Evolutionary conservation across 1,284 basidiomycete species (phyloP), one percentile per base, ranked within the genome.

Genomic region (Golubevia pallescens): DNA sequence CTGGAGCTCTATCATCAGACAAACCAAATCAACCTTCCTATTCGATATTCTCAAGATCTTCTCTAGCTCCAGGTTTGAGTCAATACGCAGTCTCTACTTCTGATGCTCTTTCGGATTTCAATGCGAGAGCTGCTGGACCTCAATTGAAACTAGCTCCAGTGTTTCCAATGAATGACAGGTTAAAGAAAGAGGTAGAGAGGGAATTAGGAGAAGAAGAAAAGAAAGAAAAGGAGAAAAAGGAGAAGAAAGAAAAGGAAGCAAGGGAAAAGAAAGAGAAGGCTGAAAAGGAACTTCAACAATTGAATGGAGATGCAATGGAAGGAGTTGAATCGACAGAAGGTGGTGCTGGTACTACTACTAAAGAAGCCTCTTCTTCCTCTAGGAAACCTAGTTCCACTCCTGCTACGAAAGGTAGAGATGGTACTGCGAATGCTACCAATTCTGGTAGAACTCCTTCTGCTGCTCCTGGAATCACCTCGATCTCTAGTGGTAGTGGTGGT

Each of bases 21-120:
- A 80, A 70, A 62, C 71, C 75, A 3, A 63, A 63, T 58, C 24
- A 68, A 56, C 55, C 62, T 1, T n/a, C 65, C 28, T 57, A 63
- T 24, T 58, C 70, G 14, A 60, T 16, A 57, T 10, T 70, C 13
- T 59, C 63, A 2, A 60, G 70, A 20, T 71, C 71, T 16, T 67
- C 68, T 16, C 66, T 69, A 24, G 72, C 75, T 51, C 52, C 71
- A 2, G 66, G 70, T 13, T 56, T 80, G 2, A 32, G 65, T 10
- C 69, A 75, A 52, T 68, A 70, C 14, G 78, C 77, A 2, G 77
- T 81, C 14, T 72, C 76, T 10, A 71, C 75, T 21, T 64, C 69
- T 19, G 82, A 85, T 62, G 77, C 74, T 13, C 74, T 82, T 7
- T 70, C 74, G 14, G 82, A 82, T 38, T 82, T 73, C 66, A 85